These are phyloP conservation scores for Atkinsonella texensis DNA, from an alignment of 2,329 filamentous ascomycete genomes.

Conservation along the genomic window DNA sequence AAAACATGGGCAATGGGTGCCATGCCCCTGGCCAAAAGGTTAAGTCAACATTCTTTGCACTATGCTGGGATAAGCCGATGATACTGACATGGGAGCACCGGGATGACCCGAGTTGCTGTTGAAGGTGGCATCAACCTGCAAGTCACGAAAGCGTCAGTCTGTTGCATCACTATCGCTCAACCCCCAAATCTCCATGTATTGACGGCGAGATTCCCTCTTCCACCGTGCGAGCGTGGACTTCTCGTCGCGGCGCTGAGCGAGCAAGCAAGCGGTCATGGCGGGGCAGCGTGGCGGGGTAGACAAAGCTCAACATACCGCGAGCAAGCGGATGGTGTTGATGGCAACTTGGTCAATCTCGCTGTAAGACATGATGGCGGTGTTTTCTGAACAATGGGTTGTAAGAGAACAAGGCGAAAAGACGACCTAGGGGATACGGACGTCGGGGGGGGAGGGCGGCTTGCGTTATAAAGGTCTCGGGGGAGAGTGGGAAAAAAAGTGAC, in stretches of 20 bases:
- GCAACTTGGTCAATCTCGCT: conserved; percentile 77
- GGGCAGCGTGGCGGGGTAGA: conserved; percentile 16
- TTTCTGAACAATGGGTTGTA: conserved; percentile 10
- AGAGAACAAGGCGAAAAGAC: conserved; percentile 11
- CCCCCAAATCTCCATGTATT: conserved; percentile 2
- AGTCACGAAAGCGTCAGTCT: neutral
- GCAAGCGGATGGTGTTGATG: conserved; percentile 95
- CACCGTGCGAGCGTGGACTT: neutral
- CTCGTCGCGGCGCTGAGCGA: neutral
- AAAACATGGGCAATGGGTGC: conserved; percentile 93
- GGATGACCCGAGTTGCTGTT: conserved; percentile 96
- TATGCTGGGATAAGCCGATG: neutral
- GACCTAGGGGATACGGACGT: conserved; percentile 12
- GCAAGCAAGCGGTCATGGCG: conserved; percentile 14
- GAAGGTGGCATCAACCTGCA: conserved; percentile 90
- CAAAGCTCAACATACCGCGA: conserved; percentile 62
- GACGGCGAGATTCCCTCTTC: neutral
- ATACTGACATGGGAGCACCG: conserved; percentile 80
- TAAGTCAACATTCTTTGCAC: conserved; percentile 17
- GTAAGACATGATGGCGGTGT: conserved; percentile 64
- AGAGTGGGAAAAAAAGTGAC: conserved; percentile 7
- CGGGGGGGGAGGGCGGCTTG: conserved; percentile 12
- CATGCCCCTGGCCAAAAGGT: conserved; percentile 48
- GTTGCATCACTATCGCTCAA: neutral
- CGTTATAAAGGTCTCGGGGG: conserved; percentile 15